Percentiles rank a stretch among this genome's conserved stretches.
Conservation (phyloP, 148 eudicot species). For the Tetragonia tetragonoides region DNA sequence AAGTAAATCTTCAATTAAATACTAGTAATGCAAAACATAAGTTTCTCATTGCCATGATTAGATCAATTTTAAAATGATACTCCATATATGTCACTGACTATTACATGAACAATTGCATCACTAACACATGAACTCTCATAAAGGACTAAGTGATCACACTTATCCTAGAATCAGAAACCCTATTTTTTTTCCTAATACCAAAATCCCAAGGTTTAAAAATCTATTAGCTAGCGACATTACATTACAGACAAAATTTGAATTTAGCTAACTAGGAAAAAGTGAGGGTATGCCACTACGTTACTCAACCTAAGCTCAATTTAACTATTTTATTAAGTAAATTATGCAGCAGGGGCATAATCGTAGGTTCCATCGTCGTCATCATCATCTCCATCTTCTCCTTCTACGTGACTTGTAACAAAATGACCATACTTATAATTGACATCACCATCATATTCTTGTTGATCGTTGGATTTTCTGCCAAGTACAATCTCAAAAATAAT, state of each 20-base stretch:
- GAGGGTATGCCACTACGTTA: too few species aligned
- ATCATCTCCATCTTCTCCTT: constrained; percentile 6
- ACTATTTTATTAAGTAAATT: background rate
- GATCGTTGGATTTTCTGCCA: too few species aligned
- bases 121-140: background rate
- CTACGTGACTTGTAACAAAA: background rate
- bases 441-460: background rate
- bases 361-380: constrained; percentile 16
- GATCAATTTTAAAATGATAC: too few species aligned
- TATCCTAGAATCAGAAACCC: background rate
- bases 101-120: too few species aligned
- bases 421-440: background rate
- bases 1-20: too few species aligned
- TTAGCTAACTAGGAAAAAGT: background rate
- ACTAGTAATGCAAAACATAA: too few species aligned
- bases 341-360: constrained; percentile 20
- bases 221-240: background rate
- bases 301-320: too few species aligned
- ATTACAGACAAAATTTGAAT: background rate
- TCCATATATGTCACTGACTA: too few species aligned
- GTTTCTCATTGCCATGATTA: too few species aligned
- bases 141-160: background rate
- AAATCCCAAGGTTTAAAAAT: too few species aligned
- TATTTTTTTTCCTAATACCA: too few species aligned
- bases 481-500: too few species aligned